phyloP scores from a whole-genome alignment of 495 filamentous ascomycete genomes.

The Talaromyces proteolyticus region DNA sequence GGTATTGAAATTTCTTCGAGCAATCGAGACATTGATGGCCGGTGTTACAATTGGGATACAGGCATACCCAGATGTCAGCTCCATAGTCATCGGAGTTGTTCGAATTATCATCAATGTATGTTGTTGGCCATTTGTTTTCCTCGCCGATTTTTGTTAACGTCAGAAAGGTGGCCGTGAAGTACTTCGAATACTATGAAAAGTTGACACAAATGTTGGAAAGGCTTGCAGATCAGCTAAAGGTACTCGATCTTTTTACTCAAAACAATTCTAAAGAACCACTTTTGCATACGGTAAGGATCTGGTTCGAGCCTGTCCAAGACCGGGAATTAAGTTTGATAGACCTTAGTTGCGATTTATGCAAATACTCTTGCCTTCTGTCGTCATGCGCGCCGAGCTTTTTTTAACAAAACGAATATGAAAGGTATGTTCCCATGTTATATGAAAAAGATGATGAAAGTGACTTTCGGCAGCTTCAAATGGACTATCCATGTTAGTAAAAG shows the following conservation, averaged over 20 bases:
- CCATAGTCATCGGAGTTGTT: conserved; percentile 2
- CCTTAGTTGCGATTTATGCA: conserved; percentile 4
- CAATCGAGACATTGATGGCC: conserved; percentile 7
- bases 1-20: background rate
- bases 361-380: conserved; percentile 6
- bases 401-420: background rate
- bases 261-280: background rate
- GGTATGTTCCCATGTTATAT: background rate
- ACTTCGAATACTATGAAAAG: conserved; percentile 5
- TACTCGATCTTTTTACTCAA: background rate
- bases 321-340: background rate
- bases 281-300: background rate
- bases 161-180: conserved; percentile 2
- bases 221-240: conserved; percentile 2
- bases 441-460: background rate
- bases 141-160: background rate
- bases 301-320: background rate
- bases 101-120: conserved; percentile 5
- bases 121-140: background rate
- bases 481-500: background rate
- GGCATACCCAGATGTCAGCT: conserved; percentile 4
- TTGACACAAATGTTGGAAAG: conserved; percentile 2
- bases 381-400: conserved; percentile 3
- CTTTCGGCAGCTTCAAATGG: background rate
- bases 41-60: conserved; percentile 6